A percentile compares a stretch with the other conserved stretches of the same genome.
These are phyloP conservation scores for Ogataea zsoltii DNA, from an alignment of 805 yeast species.

Conservation along the genomic window DNA sequence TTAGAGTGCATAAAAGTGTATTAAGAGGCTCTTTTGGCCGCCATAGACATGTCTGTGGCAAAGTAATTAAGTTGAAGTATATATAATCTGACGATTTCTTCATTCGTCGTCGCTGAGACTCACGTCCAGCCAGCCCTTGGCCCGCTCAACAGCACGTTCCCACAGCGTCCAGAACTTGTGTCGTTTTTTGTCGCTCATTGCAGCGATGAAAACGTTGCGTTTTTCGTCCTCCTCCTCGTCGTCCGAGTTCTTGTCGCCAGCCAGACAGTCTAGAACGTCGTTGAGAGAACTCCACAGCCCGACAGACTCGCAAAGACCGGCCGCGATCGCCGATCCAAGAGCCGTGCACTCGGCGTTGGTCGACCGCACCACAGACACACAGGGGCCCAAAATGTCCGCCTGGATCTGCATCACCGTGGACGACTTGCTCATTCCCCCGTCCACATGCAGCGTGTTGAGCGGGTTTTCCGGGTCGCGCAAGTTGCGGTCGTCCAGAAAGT, in stretches of 20 bases:
- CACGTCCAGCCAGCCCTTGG: conserved; percentile 70
- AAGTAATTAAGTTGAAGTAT: too few relatives aligned
- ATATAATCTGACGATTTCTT: too few relatives aligned
- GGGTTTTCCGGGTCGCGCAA: conserved; percentile 43
- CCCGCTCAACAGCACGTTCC: conserved; percentile 82
- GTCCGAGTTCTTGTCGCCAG: conserved; percentile 4
- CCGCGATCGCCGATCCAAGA: conserved; percentile 94
- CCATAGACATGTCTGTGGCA: too few relatives aligned
- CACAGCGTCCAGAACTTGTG: conserved; percentile 68
- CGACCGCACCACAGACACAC: conserved; percentile 79
- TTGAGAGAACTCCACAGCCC: conserved; percentile 75
- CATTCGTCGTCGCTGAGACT: conserved; percentile 11
- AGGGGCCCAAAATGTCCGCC: conserved; percentile 87
- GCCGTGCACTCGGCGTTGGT: conserved; percentile 90
- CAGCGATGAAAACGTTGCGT: conserved; percentile 40
- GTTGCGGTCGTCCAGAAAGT: conserved; percentile 54
- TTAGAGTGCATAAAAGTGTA: too few relatives aligned
- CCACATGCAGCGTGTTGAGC: conserved; percentile 59
- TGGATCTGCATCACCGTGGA: conserved; percentile 92
- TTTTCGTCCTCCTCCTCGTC: conserved; percentile 50
- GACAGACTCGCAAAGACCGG: conserved; percentile 67
- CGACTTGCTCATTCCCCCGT: conserved; percentile 94
- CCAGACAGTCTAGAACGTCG: conserved; percentile 55
- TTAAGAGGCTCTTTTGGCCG: too few relatives aligned
- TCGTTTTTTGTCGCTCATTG: conserved; percentile 49